Evolutionary conservation across 805 yeast genomes (phyloP).

Genomic region (Diddensiella santjacobensis): DNA sequence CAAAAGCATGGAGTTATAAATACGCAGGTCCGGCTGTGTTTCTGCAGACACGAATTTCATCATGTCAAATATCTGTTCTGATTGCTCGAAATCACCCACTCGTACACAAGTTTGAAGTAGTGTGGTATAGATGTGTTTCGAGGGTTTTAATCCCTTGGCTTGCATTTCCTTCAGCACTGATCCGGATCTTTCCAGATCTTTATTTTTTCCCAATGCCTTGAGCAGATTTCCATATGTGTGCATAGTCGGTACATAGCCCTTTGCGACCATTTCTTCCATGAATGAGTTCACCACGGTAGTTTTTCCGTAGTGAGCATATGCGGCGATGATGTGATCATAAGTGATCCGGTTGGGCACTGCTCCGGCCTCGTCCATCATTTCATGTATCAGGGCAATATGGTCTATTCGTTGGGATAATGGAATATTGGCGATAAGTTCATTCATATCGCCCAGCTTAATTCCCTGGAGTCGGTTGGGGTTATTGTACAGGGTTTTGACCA

Average conservation of each 20-base stretch:
- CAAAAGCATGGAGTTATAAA: constrained; percentile 70
- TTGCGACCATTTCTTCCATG: constrained; percentile 22
- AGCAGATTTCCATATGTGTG: constrained; percentile 33
- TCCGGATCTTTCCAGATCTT: constrained; percentile 26
- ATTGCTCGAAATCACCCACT: constrained; percentile 49
- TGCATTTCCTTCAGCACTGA: constrained; percentile 17
- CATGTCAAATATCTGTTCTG: constrained; percentile 70
- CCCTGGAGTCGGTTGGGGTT: constrained; percentile 22
- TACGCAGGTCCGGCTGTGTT: constrained; percentile 61
- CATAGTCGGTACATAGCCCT: constrained; percentile 24
- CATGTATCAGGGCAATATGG: constrained; percentile 21
- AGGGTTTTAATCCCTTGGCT: constrained; percentile 13
- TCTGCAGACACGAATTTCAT: constrained; percentile 72
- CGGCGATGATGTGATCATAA: constrained; percentile 30
- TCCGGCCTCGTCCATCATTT: constrained; percentile 24
- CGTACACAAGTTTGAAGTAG: constrained; percentile 60
- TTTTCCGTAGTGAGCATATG: constrained; percentile 31
- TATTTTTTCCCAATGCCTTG: constrained; percentile 29
- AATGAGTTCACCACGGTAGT: constrained; percentile 23
- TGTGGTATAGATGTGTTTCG: constrained; percentile 44
- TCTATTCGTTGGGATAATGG: constrained; percentile 27
- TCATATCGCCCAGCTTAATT: constrained; percentile 25
- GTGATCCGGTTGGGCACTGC: constrained; percentile 18
- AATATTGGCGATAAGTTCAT: constrained; percentile 23
- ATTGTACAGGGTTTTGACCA: constrained; percentile 15